Evolutionary conservation across 495 filamentous ascomycete species (phyloP), one percentile per base, ranked within the genome.

Genomic region (Penicillium paradoxum): DNA sequence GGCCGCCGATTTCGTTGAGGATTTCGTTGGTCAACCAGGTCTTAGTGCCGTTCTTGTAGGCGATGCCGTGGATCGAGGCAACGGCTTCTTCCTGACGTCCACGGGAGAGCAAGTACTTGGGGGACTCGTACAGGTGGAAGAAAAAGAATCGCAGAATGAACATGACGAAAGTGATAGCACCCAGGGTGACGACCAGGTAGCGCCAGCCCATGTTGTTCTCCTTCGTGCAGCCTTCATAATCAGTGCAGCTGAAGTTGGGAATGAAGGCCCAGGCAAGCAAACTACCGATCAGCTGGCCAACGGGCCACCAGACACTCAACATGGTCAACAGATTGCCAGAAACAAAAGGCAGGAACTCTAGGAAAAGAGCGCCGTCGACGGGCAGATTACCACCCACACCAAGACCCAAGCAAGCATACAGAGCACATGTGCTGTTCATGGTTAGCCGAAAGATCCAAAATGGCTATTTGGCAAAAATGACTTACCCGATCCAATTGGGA

Each of bases 111-210:
- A 91, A 65, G 60, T 79, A 91, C 67, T 92, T 95, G 21, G 89
- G 89, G 6, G 84, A 88, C 67, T 93, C 89, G 64, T 81, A 88
- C 15, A 95, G 79, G 32, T 84, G 83, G 69, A 95, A 95, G 45
- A 83, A 71, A 54, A 88, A 76, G 70, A 91, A 90, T 6, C 89
- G 86, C 25, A 83, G 66, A 40, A 83, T 45, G 65, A 89, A 92
- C 74, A 82, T 79, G 49, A 78, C 48, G 25, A 92, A 73, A 1
- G 88, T 91, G 21, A 93, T 64, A 3, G 81, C 84, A 25, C 89
- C 90, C 49, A 90, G 75, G 7, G 81, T 77, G 37, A 88, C 72
- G 53, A 86, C 71, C 48, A 91, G 76, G 55, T 91, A 95, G 32
- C 90, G 76, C 90, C 90, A 95, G 44, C 90, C 90, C 83, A 84